Evolutionary conservation across 1,284 basidiomycete genomes (phyloP), one percentile per base, ranked within the genome.

Genomic region (Trametes pubescens): DNA sequence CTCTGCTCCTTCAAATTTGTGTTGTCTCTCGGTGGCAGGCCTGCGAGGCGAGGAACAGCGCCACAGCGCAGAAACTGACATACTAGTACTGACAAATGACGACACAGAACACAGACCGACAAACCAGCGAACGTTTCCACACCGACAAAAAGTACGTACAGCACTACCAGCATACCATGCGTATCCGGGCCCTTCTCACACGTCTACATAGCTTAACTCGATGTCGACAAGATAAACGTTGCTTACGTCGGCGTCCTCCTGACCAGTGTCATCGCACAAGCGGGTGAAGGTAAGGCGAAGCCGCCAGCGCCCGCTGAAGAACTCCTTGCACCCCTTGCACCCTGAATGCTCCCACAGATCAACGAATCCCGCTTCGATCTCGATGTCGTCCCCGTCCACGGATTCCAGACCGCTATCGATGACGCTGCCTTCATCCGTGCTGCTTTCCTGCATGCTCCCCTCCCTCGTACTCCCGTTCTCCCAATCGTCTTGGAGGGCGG

Each of bases 241-340:
- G 52, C 35, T 22, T 2, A 53, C 18, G 16, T 43, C 37, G 9
- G 13, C 14, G 13, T 40, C 38, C 1, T 24, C 52, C 35, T 13
- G 13, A 9, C 18, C 40, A 24, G 44, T 10, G n/a, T 18, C 18
- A 3, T 56, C 54, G 5, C 34, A n/a, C 8, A 56, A 29, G 24
- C 54, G 54, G 3, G 43, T 56, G 29, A 56, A 56, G 10, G 43
- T 56, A 48, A 58, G 57, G 24, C 32, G 7, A 11, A 58, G 24
- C 7, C 48, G 35, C 57, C 57, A 58, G 24, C 57, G 21, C 2
- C 57, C 57, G 21, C n/a, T 32, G 22, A 40, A 51, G n/a, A 58
- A 40, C 38, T 40, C 57, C 57, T 58, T 58, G 37, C 47, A 22
- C 10, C 57, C 57, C 11, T 24, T 43, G 38, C 37, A 8, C 10